phyloP scores from a whole-genome alignment of 805 yeast genomes.

The Ogataea siamensis region DNA sequence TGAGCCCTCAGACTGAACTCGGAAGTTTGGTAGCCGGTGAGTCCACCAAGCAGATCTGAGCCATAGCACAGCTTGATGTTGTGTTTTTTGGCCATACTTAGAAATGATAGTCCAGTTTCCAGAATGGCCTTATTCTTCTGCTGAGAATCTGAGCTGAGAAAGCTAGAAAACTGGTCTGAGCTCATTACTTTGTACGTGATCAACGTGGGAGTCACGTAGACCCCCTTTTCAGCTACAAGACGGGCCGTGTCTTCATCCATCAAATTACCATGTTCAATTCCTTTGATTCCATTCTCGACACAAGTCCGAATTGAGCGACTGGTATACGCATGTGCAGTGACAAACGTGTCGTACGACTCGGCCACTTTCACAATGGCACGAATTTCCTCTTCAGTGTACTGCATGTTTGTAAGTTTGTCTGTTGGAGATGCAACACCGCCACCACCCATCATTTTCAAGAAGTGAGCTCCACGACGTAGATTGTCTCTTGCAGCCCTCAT shows the following conservation, averaged over 20 bases:
- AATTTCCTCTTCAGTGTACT: slow-evolving; percentile 29
- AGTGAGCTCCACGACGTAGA: slow-evolving; percentile 29
- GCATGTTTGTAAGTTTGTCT: slow-evolving; percentile 27
- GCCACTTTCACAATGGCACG: slow-evolving; percentile 30
- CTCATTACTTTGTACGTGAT: slow-evolving; percentile 32
- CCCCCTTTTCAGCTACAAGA: slow-evolving; percentile 26
- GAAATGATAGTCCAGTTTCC: slow-evolving; percentile 22
- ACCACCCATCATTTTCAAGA: slow-evolving; percentile 32
- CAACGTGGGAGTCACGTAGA: slow-evolving; percentile 30
- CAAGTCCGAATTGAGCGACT: slow-evolving; percentile 26
- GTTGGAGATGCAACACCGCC: slow-evolving; percentile 34
- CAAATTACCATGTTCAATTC: slow-evolving; percentile 33
- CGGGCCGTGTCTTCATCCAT: slow-evolving; percentile 29
- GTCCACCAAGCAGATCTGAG: slow-evolving; percentile 29
- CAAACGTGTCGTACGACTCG: slow-evolving; percentile 27
- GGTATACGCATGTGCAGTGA: slow-evolving; percentile 33
- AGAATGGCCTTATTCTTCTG: slow-evolving; percentile 25
- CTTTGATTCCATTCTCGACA: slow-evolving; percentile 28
- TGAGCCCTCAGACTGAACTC: slow-evolving; percentile 29
- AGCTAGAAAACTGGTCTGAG: slow-evolving; percentile 26
- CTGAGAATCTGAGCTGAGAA: slow-evolving; percentile 20
- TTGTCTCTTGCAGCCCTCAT: slow-evolving; percentile 27
- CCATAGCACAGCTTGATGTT: slow-evolving; percentile 30
- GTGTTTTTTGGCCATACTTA: slow-evolving; percentile 23
- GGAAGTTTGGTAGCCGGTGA: slow-evolving; percentile 29